Conservation (phyloP, 2,329 filamentous ascomycete species). For the Ustulina deusta region DNA sequence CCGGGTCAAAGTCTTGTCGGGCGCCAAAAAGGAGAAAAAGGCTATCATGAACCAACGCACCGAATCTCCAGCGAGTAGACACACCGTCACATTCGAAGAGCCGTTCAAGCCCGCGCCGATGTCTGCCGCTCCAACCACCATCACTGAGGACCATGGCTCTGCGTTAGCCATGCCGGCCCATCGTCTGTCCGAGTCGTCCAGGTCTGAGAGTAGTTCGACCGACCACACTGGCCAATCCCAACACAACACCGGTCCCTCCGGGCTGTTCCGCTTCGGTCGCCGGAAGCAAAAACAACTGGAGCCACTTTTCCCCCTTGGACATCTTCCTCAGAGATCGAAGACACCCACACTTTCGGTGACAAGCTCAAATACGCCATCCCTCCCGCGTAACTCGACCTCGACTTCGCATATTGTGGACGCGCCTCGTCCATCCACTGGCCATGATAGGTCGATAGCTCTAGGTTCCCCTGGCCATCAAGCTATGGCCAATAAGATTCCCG, state of each 20-base stretch:
- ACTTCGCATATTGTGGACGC: slow-evolving; percentile 43
- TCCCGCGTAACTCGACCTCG: slow-evolving; percentile 53
- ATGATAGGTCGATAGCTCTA: slow-evolving; percentile 51
- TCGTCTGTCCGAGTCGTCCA: slow-evolving; percentile 85
- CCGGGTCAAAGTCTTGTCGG: slow-evolving; percentile 38
- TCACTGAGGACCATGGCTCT: slow-evolving; percentile 71
- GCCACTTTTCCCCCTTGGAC: slow-evolving; percentile 84
- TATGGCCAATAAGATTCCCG: slow-evolving; percentile 51
- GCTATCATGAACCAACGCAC: slow-evolving; percentile 54
- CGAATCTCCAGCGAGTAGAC: slow-evolving; percentile 54
- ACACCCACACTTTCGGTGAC: slow-evolving; percentile 50
- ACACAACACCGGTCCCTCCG: slow-evolving; percentile 73
- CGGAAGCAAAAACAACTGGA: slow-evolving; percentile 79
- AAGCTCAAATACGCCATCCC: slow-evolving; percentile 60
- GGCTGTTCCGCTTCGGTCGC: slow-evolving; percentile 84
- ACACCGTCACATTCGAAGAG: slow-evolving; percentile 72
- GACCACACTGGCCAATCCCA: slow-evolving; percentile 70
- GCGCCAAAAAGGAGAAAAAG: slow-evolving; percentile 56
- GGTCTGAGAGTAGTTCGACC: slow-evolving; percentile 85
- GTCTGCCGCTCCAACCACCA: slow-evolving; percentile 65
- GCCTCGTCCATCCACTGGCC: slow-evolving; percentile 46
- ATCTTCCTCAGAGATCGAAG: slow-evolving; percentile 81
- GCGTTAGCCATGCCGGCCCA: slow-evolving; percentile 72
- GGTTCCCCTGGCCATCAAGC: slow-evolving; percentile 53
- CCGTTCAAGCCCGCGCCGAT: slow-evolving; percentile 54